These are phyloP conservation scores for Phytophthora crassamura DNA, from an alignment of 352 stramenopile species.

Conservation along the genomic window DNA sequence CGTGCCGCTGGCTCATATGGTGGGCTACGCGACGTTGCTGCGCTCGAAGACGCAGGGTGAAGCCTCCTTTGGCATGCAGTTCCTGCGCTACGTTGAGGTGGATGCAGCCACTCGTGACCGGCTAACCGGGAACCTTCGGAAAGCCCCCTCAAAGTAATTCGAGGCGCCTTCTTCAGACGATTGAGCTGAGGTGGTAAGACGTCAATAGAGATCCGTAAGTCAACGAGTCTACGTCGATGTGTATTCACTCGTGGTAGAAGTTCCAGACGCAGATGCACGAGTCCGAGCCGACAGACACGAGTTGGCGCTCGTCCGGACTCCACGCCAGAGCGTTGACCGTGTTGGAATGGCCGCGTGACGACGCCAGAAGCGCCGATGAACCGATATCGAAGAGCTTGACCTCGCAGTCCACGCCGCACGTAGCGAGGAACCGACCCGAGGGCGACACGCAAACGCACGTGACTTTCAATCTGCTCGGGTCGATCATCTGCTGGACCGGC, in stretches of 20 bases:
- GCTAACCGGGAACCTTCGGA: conserved; percentile 36
- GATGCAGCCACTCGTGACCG: conserved; percentile 59
- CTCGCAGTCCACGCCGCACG: conserved; percentile 80
- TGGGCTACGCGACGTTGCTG: conserved; percentile 80
- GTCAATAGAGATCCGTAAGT: conserved; percentile 28
- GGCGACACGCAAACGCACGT: conserved; percentile 60
- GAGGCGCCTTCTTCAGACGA: conserved; percentile 3
- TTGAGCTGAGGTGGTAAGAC: conserved; percentile 6
- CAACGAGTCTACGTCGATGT: background rate
- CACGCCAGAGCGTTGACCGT: conserved; percentile 79
- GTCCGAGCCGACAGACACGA: conserved; percentile 91
- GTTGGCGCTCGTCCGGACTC: conserved; percentile 92
- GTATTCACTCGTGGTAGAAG: conserved; percentile 61
- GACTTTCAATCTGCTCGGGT: conserved; percentile 53
- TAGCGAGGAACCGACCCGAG: conserved; percentile 80
- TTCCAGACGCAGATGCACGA: conserved; percentile 94
- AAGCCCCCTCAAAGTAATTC: conserved; percentile 18
- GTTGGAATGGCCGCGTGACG: conserved; percentile 71
- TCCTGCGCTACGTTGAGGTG: conserved; percentile 73
- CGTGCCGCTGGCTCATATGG: conserved; percentile 77
- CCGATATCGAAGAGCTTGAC: conserved; percentile 84
- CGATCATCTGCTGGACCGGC: conserved; percentile 63
- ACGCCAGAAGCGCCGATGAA: conserved; percentile 49
- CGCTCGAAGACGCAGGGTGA: conserved; percentile 84
- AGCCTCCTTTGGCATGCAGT: conserved; percentile 81